Conservation (phyloP, 2,329 filamentous ascomycete species). For the Tolypocladium cylindrosporum region DNA sequence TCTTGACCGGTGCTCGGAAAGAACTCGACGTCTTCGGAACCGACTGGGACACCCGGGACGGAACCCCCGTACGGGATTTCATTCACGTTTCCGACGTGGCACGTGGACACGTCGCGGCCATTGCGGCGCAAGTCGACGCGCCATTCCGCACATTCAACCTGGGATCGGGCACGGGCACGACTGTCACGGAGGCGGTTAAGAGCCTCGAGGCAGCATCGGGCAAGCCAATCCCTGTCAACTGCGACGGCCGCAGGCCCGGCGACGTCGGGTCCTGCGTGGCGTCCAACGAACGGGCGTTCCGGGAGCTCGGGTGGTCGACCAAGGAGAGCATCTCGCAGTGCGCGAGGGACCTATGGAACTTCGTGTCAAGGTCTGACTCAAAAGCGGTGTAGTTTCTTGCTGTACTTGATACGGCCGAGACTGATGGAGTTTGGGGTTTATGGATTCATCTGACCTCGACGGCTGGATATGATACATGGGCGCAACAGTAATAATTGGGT, state of each 20-base stretch:
- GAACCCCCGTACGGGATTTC: constrained; percentile 57
- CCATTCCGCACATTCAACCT: constrained; percentile 34
- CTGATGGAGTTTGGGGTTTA: not conserved
- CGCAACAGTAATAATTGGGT: not conserved
- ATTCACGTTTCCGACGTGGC: constrained; percentile 59
- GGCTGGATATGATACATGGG: not conserved
- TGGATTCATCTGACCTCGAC: not conserved
- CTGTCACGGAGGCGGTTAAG: constrained; percentile 32
- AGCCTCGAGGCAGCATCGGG: constrained; percentile 26
- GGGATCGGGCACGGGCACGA: constrained; percentile 34
- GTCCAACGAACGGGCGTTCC: constrained; percentile 24
- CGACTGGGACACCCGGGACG: constrained; percentile 56
- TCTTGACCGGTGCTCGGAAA: constrained; percentile 42
- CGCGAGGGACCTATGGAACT: constrained; percentile 23
- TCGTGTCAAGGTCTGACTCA: constrained; percentile 10
- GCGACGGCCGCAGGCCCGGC: constrained; percentile 26
- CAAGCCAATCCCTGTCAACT: constrained; percentile 24
- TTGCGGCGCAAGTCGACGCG: constrained; percentile 21
- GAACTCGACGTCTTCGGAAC: constrained; percentile 52
- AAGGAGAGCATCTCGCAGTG: constrained; percentile 20
- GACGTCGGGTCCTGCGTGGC: constrained; percentile 35
- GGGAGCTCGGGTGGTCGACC: constrained; percentile 30
- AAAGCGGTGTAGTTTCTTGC: not conserved
- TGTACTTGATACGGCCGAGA: not conserved
- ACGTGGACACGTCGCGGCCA: constrained; percentile 52